phyloP scores from a whole-genome alignment of 148 eudicot genomes.

The Pharnaceum exiguum region DNA sequence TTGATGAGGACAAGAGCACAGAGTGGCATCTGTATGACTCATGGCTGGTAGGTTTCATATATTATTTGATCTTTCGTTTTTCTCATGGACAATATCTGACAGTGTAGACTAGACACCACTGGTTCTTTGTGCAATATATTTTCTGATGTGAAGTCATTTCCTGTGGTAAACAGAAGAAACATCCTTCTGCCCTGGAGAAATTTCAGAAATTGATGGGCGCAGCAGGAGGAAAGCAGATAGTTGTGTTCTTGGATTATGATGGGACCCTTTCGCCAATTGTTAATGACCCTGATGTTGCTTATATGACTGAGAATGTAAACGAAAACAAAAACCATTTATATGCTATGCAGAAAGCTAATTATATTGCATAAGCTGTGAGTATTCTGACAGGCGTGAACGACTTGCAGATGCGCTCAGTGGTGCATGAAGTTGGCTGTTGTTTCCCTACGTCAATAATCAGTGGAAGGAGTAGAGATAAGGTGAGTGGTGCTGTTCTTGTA shows the following conservation, averaged over 20 bases:
- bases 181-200: slow-evolving; percentile 42
- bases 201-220: slow-evolving; percentile 33
- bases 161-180: slow-evolving; percentile 28
- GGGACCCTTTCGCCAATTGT: slow-evolving; percentile 56
- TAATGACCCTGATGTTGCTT: slow-evolving; percentile 44
- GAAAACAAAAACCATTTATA: too few relatives aligned
- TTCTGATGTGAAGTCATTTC: slow-evolving; percentile 1
- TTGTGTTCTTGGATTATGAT: slow-evolving; percentile 48
- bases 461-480: slow-evolving; percentile 64
- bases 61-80: not conserved
- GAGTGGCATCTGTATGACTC: slow-evolving; percentile 21
- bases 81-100: not conserved
- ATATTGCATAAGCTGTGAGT: too few relatives aligned
- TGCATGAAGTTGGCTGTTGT: slow-evolving; percentile 40
- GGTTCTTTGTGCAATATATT: not conserved
- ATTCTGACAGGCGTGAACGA: too few relatives aligned
- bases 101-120: not conserved
- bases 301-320: slow-evolving; percentile 46
- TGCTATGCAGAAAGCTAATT: too few relatives aligned
- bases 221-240: slow-evolving; percentile 36
- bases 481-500: too few relatives aligned
- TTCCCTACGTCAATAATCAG: slow-evolving; percentile 66
- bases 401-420: slow-evolving; percentile 49
- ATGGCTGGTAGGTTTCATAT: slow-evolving; percentile 22
- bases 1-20: slow-evolving; percentile 20